Percentiles rank a stretch among this genome's conserved stretches.
phyloP scores from a whole-genome alignment of 495 filamentous ascomycete species.

The Durotheca rogersii region DNA sequence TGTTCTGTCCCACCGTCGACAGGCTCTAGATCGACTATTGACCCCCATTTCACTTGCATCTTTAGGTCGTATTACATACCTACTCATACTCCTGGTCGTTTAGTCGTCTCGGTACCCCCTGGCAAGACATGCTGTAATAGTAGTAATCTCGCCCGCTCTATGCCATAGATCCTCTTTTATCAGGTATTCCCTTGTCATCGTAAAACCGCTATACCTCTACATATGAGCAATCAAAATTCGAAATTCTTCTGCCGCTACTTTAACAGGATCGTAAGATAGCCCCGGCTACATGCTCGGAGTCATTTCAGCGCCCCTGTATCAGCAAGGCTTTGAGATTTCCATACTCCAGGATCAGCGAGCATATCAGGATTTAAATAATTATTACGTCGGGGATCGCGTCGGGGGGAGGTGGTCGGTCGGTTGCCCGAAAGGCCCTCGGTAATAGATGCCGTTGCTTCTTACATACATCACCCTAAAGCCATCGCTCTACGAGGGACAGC shows the following conservation, averaged over 20 bases:
- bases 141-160: no score
- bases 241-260: no score
- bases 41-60: neutral
- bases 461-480: slow-evolving; percentile 1
- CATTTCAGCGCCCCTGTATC: slow-evolving; percentile 1
- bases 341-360: slow-evolving; percentile 7
- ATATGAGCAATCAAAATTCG: no score
- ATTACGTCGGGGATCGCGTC: slow-evolving; percentile 5
- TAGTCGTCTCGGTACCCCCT: no score
- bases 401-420: slow-evolving; percentile 1
- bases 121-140: no score
- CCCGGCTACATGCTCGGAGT: neutral
- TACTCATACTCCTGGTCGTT: no score
- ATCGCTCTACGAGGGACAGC: slow-evolving; percentile 1
- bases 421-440: slow-evolving; percentile 18
- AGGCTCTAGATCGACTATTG: neutral
- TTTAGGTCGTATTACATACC: neutral
- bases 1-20: neutral
- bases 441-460: slow-evolving; percentile 4
- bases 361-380: neutral
- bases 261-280: slow-evolving; percentile 12
- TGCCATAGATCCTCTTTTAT: no score
- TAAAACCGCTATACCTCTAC: no score
- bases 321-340: neutral
- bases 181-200: no score